Evolutionary conservation across 352 stramenopile species (phyloP), one percentile per base, ranked within the genome.

Genomic region (Phytopythium aichiense): DNA sequence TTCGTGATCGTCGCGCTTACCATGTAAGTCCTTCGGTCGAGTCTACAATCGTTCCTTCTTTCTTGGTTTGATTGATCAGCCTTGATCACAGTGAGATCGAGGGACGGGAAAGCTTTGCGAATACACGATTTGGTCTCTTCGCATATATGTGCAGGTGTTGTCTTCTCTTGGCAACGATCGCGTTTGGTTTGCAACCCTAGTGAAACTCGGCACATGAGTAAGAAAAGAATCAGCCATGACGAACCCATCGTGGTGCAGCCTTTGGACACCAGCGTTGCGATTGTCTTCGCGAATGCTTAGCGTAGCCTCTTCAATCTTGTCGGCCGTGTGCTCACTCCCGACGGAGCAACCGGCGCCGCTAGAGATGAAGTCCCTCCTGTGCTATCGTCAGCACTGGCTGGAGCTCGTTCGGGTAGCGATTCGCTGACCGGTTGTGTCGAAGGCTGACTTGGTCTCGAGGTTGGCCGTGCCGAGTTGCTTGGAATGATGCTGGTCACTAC

Each of bases 271-370:
- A 12, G 2, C 15, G 49, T 16, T 23, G 18, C 13, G 15, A 20
- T 42, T 43, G n/a, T 37, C 20, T 20, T 11, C 33, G n/a, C 18
- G 22, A 9, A 11, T 25, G 51, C 18, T 61, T 23, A 79, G 25
- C 72, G 60, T 35, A 79, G 53, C 40, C 66, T 68, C 62, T 76
- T 79, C 38, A 79, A 67, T 37, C 68, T 61, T 30, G 69, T 71
- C 18, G 68, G 63, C 50, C 72, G 66, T 22, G 63, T 58, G 33
- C 53, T 71, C 35, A 62, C 45, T 13, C 64, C 52, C 4, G 67
- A 65, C 37, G 71, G 25, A 25, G 64, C 48, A 13, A 74, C 33
- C 0, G 42, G 61, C 22, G 69, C 62, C 40, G 71, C 65, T 22
- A 52, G 51, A 2, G 30, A 54, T n/a, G 43, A 62, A 30, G 25